Percentiles rank a stretch among this genome's conserved stretches.
Evolutionary conservation across 164 flowering plant genomes (phyloP).

Genomic region (Nymphaea colorata): DNA sequence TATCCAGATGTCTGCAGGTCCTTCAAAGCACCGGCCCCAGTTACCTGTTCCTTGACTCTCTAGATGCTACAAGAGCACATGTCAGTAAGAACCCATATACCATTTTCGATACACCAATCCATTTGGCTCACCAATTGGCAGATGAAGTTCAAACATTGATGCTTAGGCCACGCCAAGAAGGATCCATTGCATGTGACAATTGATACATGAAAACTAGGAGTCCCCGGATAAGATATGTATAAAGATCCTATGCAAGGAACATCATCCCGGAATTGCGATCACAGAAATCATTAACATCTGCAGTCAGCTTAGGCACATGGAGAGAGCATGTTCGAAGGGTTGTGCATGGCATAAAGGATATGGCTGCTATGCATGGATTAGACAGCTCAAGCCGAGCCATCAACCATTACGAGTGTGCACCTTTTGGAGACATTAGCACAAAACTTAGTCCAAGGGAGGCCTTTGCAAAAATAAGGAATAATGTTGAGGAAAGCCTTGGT

Average conservation of each 20-base stretch:
- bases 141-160: constrained; percentile 15
- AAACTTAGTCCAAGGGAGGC: constrained; percentile 62
- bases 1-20: constrained; percentile 33
- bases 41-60: constrained; percentile 35
- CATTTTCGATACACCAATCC: constrained; percentile 23
- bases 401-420: constrained; percentile 6
- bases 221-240: constrained; percentile 45
- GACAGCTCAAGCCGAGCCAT: neutral
- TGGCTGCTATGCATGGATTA: constrained; percentile 9
- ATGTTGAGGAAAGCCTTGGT: constrained; percentile 30
- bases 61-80: constrained; percentile 51
- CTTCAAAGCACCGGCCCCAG: constrained; percentile 54
- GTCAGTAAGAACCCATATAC: constrained; percentile 19
- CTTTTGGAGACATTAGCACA: constrained; percentile 26
- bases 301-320: constrained; percentile 28
- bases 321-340: constrained; percentile 27
- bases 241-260: constrained; percentile 21
- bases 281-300: constrained; percentile 28
- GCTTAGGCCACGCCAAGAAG: constrained; percentile 14
- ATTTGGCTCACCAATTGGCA: constrained; percentile 12
- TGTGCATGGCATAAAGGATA: too few species aligned
- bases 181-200: constrained; percentile 38
- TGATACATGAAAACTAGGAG: constrained; percentile 26
- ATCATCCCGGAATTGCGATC: constrained; percentile 35
- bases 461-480: constrained; percentile 40